phyloP scores from a whole-genome alignment of 306 rosid species.

The Calophaca sinica region DNA sequence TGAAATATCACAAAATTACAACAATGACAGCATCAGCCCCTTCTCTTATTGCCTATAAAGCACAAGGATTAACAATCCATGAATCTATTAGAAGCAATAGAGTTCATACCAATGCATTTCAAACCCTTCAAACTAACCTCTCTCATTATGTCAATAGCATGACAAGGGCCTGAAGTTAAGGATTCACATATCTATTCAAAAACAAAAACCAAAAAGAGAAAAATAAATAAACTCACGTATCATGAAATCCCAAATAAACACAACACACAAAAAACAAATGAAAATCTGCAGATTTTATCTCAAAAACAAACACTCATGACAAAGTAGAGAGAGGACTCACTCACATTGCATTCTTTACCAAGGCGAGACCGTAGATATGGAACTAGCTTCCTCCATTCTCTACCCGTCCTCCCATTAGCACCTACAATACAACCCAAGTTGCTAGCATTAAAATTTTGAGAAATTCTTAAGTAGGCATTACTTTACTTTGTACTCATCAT shows the following conservation, averaged over 20 bases:
- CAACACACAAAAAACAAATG: constrained; percentile 29
- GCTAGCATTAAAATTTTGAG: constrained; percentile 8
- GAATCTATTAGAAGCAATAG: constrained; percentile 11
- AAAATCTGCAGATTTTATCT: constrained; percentile 16
- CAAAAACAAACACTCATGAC: constrained; percentile 18
- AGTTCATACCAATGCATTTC: constrained; percentile 23
- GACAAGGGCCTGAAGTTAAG: constrained; percentile 90
- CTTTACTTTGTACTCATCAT: background rate
- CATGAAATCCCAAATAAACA: constrained; percentile 27
- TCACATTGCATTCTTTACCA: constrained; percentile 75
- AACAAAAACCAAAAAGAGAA: constrained; percentile 19
- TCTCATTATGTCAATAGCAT: constrained; percentile 90
- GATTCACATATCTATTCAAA: constrained; percentile 82
- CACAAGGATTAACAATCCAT: constrained; percentile 32
- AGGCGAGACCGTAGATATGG: constrained; percentile 88
- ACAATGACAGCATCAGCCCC: constrained; percentile 93
- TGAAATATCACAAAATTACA: no score
- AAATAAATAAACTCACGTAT: background rate
- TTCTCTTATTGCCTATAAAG: constrained; percentile 79
- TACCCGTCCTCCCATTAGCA: constrained; percentile 87
- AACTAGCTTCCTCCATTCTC: constrained; percentile 91
- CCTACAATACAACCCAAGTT: constrained; percentile 67
- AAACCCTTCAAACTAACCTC: constrained; percentile 69
- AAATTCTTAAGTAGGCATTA: constrained; percentile 10
- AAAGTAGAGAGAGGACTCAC: constrained; percentile 41